phyloP scores from a whole-genome alignment of 78 protist species.

The Bodo saltans region DNA sequence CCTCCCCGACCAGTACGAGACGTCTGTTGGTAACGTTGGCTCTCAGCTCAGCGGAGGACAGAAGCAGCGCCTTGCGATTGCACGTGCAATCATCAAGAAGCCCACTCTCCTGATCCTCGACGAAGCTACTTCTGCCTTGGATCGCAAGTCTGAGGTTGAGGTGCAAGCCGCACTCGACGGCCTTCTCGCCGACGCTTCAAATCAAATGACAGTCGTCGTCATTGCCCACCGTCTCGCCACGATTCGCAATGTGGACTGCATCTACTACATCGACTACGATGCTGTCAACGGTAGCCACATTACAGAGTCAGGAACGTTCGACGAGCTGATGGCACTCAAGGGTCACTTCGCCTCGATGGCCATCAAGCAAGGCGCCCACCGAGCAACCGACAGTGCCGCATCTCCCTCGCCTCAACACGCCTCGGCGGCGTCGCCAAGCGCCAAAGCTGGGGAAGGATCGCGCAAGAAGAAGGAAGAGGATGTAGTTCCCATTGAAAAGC shows the following conservation, averaged over 20 bases:
- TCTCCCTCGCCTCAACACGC: neutral
- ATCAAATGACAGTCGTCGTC: conserved; percentile 37
- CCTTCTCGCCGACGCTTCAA: neutral
- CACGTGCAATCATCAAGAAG: conserved; percentile 83
- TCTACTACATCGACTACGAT: conserved; percentile 43
- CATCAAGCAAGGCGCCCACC: neutral
- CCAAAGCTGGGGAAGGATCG: neutral
- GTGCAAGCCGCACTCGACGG: conserved; percentile 61
- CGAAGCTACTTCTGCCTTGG: conserved; percentile 87
- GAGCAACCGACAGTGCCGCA: neutral
- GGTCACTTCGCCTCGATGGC: neutral
- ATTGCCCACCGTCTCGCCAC: conserved; percentile 88
- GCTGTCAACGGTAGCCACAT: conserved; percentile 40
- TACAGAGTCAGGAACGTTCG: conserved; percentile 64
- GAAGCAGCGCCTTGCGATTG: conserved; percentile 78
- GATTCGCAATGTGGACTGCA: conserved; percentile 57
- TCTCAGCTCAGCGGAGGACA: conserved; percentile 79
- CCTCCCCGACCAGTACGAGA: conserved; percentile 80
- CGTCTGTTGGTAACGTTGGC: conserved; percentile 60
- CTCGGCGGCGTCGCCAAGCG: neutral
- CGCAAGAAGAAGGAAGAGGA: neutral
- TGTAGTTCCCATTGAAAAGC: neutral
- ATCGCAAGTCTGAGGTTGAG: conserved; percentile 71
- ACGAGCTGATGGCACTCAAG: neutral
- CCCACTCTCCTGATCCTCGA: conserved; percentile 91